A percentile compares a stretch with the other conserved stretches of the same genome.
Conservation (phyloP, 129 eudicot species). For the Helianthus tuberosus region DNA sequence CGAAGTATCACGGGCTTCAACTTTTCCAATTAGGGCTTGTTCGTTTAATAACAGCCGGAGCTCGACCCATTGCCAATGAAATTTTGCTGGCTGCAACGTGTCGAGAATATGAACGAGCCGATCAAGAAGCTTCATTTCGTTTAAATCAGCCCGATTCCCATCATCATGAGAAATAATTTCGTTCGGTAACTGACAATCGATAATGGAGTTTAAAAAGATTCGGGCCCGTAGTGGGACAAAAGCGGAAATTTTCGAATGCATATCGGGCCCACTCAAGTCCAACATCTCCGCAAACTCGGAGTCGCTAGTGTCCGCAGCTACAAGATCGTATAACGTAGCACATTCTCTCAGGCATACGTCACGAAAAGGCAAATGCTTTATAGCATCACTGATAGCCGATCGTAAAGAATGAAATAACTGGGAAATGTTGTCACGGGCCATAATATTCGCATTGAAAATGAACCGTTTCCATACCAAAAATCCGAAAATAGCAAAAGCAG, state of each 20-base stretch:
- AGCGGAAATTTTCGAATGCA: conserved; percentile 60
- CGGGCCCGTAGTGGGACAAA: conserved; percentile 86
- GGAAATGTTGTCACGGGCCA: conserved; percentile 60
- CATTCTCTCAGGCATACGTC: conserved; percentile 85
- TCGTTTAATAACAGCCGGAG: conserved; percentile 80
- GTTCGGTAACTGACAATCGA: conserved; percentile 73
- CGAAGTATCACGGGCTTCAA: conserved; percentile 66
- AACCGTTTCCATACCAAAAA: conserved; percentile 84
- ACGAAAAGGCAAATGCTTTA: conserved; percentile 93
- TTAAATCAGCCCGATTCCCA: conserved; percentile 52
- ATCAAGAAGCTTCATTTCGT: conserved; percentile 54
- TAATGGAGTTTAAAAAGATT: conserved; percentile 70
- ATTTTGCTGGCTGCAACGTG: conserved; percentile 87
- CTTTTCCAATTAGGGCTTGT: conserved; percentile 71
- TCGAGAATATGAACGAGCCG: conserved; percentile 79
- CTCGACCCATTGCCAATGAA: conserved; percentile 99
- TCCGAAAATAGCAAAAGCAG: conserved; percentile 86
- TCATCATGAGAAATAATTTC: conserved; percentile 51
- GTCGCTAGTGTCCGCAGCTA: conserved; percentile 74
- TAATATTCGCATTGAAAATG: conserved; percentile 46
- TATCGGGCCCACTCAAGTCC: conserved; percentile 62
- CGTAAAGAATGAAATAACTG: conserved; percentile 67
- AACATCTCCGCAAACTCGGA: conserved; percentile 77
- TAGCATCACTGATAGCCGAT: conserved; percentile 64
- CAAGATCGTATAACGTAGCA: conserved; percentile 63